Conservation (phyloP, 352 stramenopile genomes). For the Phytophthora constricta region DNA sequence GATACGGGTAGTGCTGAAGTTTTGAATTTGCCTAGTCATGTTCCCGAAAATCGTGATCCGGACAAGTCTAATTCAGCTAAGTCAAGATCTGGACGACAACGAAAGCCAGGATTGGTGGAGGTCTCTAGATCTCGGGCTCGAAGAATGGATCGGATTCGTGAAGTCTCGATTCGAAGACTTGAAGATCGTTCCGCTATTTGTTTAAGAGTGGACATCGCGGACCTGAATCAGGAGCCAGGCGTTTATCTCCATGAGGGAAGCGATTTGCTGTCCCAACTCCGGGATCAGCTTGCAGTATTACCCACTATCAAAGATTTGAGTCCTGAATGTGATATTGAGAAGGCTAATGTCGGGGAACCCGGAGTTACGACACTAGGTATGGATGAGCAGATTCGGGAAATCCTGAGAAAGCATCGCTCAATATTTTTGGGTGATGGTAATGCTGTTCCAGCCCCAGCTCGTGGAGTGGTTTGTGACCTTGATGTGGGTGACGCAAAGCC, state of each 20-base stretch:
- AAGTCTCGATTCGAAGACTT: background rate
- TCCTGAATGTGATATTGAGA: background rate
- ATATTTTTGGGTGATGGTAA: conserved; percentile 6
- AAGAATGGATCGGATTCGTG: background rate
- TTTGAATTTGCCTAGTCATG: too few species aligned
- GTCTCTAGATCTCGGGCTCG: background rate
- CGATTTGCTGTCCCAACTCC: conserved; percentile 11
- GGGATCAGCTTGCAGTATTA: background rate
- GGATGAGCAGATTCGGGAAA: background rate
- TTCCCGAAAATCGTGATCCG: too few species aligned
- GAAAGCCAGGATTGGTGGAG: background rate
- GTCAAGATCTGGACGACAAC: too few species aligned
- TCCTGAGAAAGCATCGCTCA: background rate
- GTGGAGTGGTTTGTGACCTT: conserved; percentile 7
- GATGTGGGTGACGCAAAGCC: conserved; percentile 1
- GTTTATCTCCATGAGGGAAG: conserved; percentile 14
- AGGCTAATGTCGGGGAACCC: background rate
- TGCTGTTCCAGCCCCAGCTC: background rate
- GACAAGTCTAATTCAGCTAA: too few species aligned
- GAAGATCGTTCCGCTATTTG: background rate
- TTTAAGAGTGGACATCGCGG: background rate
- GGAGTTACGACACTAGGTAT: background rate
- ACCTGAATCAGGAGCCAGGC: background rate
- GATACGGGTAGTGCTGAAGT: background rate
- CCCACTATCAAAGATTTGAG: conserved; percentile 3